A percentile compares a stretch with the other conserved stretches of the same genome.
Evolutionary conservation across 371 early-diverging fungal genomes (phyloP).

Genomic region (Dipsacomyces acuminosporus): DNA sequence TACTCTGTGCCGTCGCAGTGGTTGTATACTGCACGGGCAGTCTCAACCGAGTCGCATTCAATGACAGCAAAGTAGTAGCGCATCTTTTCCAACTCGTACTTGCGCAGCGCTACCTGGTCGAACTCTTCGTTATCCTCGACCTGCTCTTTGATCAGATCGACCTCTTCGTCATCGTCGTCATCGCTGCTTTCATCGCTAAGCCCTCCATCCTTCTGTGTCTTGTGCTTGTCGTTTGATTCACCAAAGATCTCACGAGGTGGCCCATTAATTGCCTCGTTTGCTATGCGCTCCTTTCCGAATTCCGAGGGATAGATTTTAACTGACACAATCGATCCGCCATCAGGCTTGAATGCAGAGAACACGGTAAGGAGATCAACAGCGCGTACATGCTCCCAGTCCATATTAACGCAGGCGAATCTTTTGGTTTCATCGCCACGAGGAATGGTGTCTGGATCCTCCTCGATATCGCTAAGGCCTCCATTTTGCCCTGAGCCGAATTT

Average conservation of each 20-base stretch:
- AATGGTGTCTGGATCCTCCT: conserved; percentile 52
- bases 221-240: conserved; percentile 10
- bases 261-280: conserved; percentile 60
- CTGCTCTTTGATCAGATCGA: conserved; percentile 41
- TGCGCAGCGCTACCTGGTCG: conserved; percentile 76
- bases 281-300: conserved; percentile 90
- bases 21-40: conserved; percentile 77
- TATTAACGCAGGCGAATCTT: conserved; percentile 88
- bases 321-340: conserved; percentile 63
- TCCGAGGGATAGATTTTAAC: conserved; percentile 92
- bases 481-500: conserved; percentile 14
- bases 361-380: conserved; percentile 85
- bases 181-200: conserved; percentile 3
- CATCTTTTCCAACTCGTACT: conserved; percentile 91
- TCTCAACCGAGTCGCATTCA: conserved; percentile 82
- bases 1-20: conserved; percentile 93
- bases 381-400: conserved; percentile 96
- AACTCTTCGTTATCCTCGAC: conserved; percentile 61
- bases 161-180: conserved; percentile 15
- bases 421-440: conserved; percentile 80
- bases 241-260: conserved; percentile 80
- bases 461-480: conserved; percentile 33
- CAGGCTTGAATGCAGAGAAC: conserved; percentile 80
- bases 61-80: conserved; percentile 94
- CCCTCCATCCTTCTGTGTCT: neutral